These are phyloP conservation scores for Achaetomium macrosporum DNA, from an alignment of 2,329 filamentous ascomycete genomes.

Conservation along the genomic window DNA sequence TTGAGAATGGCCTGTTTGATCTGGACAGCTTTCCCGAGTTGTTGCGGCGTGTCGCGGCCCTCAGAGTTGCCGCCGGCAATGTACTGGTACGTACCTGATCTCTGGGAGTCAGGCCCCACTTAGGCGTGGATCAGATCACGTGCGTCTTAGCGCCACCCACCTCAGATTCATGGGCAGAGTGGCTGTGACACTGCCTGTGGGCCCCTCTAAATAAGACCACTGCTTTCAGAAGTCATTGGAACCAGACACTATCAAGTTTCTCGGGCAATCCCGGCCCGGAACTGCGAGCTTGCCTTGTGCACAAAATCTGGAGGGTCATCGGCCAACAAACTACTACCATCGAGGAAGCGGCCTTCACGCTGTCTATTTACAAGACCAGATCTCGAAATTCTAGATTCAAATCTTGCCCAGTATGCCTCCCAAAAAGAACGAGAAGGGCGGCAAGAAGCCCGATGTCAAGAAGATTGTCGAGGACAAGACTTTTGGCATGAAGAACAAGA, in stretches of 20 bases:
- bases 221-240: constrained; percentile 9
- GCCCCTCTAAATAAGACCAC: constrained; percentile 2
- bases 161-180: too few species aligned
- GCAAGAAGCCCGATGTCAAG: constrained; percentile 49
- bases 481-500: constrained; percentile 99
- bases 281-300: constrained; percentile 16
- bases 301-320: constrained; percentile 11
- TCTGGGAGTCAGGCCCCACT: neutral
- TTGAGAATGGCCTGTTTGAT: constrained; percentile 11
- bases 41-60: constrained; percentile 1
- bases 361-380: neutral
- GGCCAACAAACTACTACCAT: neutral
- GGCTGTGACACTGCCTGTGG: constrained; percentile 10
- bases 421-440: constrained; percentile 54
- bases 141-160: neutral
- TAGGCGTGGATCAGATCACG: too few species aligned
- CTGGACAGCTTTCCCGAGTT: constrained; percentile 26
- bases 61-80: constrained; percentile 1
- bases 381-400: constrained; percentile 12
- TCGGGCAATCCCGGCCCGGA: constrained; percentile 16
- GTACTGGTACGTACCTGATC: constrained; percentile 11
- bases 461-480: constrained; percentile 88
- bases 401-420: constrained; percentile 56
- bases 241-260: neutral
- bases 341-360: neutral